Evolutionary conservation across 116 monocot genomes (phyloP), one percentile per base, ranked within the genome.

Genomic region (Iris pallida): DNA sequence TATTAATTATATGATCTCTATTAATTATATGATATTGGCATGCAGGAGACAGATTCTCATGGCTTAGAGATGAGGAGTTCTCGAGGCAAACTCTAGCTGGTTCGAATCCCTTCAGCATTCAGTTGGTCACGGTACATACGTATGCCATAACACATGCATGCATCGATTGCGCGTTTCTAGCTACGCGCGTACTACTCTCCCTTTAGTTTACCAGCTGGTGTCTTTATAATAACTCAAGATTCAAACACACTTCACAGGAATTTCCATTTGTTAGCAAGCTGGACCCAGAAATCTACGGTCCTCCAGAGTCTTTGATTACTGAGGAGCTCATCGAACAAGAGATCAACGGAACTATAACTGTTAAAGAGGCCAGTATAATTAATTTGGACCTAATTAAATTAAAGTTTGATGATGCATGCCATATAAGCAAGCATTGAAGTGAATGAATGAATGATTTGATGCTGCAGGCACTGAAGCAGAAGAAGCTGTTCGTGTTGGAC

Each of bases 11-110:
- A 30, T 30, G n/a, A 30, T 30, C 30, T 30, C 3, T 30, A 30
- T 30, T 30, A 30, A 30, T 30, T 30, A 30, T 30, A 30, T 3
- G 30, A 30, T 30, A 3, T 30, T 30, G 30, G 30, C n/a, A 48
- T 48, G 47, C 76, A 90, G 90, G 65, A 45, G 90, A 90, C 65
- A 81, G 61, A 66, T 91, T 91, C 18, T 12, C 76, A 2, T 91
- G 91, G 91, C 53, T 82, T 5, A 68, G 80, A 48, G 80, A 84
- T 9, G 80, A 80, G 9, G 80, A 84, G 45, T 80, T 80, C 47
- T 17, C 68, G 5, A 13, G 84, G 15, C 80, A 84, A 48, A 61
- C 74, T 5, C 59, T 84, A 16, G 84, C 84, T 1, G 84, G 84
- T 0, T 6, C 80, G 18, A 84, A 84, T 60, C 84, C 84, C 2